These are phyloP conservation scores for Populus euphratica DNA, from an alignment of 345 rosid species.

Conservation along the genomic window DNA sequence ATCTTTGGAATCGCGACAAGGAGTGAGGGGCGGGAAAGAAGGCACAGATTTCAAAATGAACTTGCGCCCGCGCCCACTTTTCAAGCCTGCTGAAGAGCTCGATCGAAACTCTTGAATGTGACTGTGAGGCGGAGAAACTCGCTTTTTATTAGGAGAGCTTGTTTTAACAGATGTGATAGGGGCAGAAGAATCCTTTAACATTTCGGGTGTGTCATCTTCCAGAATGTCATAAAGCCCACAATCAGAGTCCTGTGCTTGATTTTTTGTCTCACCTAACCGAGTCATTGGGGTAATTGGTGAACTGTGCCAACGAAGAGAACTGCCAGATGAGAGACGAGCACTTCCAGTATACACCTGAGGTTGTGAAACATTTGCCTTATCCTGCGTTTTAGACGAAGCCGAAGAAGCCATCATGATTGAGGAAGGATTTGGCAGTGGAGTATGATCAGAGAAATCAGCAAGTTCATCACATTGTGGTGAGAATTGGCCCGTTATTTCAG, in stretches of 20 bases:
- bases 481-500: slow-evolving; percentile 23
- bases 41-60: slow-evolving; percentile 53
- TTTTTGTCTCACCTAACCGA: slow-evolving; percentile 27
- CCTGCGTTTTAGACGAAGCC: slow-evolving; percentile 34
- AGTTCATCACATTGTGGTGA: slow-evolving; percentile 28
- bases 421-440: slow-evolving; percentile 27
- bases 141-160: slow-evolving; percentile 49
- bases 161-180: slow-evolving; percentile 37
- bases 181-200: slow-evolving; percentile 39
- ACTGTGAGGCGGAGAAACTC: slow-evolving; percentile 52
- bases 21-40: slow-evolving; percentile 57
- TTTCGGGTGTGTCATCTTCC: slow-evolving; percentile 52
- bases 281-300: slow-evolving; percentile 40
- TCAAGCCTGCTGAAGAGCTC: slow-evolving; percentile 39
- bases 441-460: slow-evolving; percentile 30
- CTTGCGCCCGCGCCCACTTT: slow-evolving; percentile 55
- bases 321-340: slow-evolving; percentile 19
- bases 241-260: slow-evolving; percentile 25
- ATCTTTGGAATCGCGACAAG: slow-evolving; percentile 32
- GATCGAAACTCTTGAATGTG: slow-evolving; percentile 21
- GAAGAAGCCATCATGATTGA: slow-evolving; percentile 20
- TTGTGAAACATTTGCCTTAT: slow-evolving; percentile 21
- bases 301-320: slow-evolving; percentile 35
- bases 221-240: slow-evolving; percentile 20
- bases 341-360: slow-evolving; percentile 29